phyloP scores from a whole-genome alignment of 371 early-diverging fungal genomes.

The Rhizopus arrhizus region DNA sequence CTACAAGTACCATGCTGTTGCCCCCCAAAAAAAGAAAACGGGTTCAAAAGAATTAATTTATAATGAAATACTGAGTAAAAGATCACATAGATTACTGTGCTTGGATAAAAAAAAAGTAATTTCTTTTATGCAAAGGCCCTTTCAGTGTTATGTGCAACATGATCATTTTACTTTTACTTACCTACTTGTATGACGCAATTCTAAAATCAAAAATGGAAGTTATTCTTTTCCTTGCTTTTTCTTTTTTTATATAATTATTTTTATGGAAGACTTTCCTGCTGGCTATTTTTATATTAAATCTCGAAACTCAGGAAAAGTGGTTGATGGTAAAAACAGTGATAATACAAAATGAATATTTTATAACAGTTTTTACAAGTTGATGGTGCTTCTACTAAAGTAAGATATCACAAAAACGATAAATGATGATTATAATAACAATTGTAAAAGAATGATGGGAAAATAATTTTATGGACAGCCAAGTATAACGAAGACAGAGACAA shows the following conservation, averaged over 20 bases:
- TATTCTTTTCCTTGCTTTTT: neutral
- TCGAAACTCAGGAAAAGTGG: slow-evolving; percentile 43
- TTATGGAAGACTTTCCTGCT: slow-evolving; percentile 47
- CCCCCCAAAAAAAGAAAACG: too few relatives aligned
- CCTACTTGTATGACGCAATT: too few relatives aligned
- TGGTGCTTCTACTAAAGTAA: slow-evolving; percentile 38
- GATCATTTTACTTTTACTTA: too few relatives aligned
- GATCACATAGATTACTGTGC: too few relatives aligned
- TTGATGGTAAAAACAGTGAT: slow-evolving; percentile 38
- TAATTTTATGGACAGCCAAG: slow-evolving; percentile 51
- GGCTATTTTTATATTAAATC: slow-evolving; percentile 55
- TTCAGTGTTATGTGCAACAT: too few relatives aligned
- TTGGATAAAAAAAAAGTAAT: too few relatives aligned
- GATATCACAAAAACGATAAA: neutral
- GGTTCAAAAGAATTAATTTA: too few relatives aligned
- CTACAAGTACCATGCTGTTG: too few relatives aligned
- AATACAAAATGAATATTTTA: neutral
- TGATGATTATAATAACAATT: neutral
- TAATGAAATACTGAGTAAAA: too few relatives aligned
- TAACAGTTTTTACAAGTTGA: slow-evolving; percentile 28
- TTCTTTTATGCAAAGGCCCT: too few relatives aligned
- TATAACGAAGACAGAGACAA: slow-evolving; percentile 51
- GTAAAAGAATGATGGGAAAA: slow-evolving; percentile 44
- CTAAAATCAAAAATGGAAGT: too few relatives aligned
- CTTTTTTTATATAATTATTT: neutral